Evolutionary conservation across 495 filamentous ascomycete species (phyloP).

Genomic region (Thermothielavioides terrestris): DNA sequence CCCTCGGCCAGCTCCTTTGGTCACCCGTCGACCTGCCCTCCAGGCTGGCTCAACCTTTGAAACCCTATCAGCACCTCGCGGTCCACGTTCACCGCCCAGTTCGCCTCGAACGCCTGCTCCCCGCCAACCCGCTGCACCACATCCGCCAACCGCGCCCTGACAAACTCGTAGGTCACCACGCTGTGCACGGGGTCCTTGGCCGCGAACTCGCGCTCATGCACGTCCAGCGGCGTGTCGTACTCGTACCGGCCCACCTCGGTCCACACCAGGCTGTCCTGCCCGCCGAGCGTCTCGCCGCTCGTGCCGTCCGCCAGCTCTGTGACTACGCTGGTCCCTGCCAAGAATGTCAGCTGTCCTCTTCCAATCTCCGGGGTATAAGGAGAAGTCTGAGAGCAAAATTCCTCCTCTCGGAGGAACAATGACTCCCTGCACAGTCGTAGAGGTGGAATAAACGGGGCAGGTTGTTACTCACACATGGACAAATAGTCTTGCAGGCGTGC

Average conservation of each 20-base stretch:
- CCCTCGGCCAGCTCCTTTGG: not conserved
- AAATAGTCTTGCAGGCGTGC: conserved; percentile 43
- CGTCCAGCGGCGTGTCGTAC: conserved; percentile 58
- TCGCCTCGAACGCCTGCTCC: conserved; percentile 58
- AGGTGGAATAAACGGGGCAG: too few relatives aligned
- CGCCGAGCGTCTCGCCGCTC: conserved; percentile 16
- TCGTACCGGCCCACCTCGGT: conserved; percentile 57
- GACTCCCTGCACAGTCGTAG: too few relatives aligned
- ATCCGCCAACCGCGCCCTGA: conserved; percentile 55
- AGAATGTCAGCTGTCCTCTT: too few relatives aligned
- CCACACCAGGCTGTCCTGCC: conserved; percentile 50
- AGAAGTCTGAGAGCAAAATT: too few relatives aligned
- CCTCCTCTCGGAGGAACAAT: too few relatives aligned
- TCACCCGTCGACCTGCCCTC: not conserved
- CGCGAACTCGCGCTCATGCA: conserved; percentile 42
- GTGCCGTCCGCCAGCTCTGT: conserved; percentile 27
- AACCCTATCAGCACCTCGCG: conserved; percentile 67
- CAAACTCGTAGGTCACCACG: conserved; percentile 60
- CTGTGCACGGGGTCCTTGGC: conserved; percentile 61
- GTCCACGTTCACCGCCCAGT: conserved; percentile 87
- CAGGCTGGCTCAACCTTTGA: conserved; percentile 20
- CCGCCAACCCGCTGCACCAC: conserved; percentile 64
- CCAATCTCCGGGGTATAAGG: too few relatives aligned
- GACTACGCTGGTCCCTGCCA: conserved; percentile 41
- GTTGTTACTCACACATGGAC: too few relatives aligned